A percentile compares a stretch with the other conserved stretches of the same genome.
Evolutionary conservation across 805 yeast species (phyloP).

Genomic region (Saccharomyces paradoxus): DNA sequence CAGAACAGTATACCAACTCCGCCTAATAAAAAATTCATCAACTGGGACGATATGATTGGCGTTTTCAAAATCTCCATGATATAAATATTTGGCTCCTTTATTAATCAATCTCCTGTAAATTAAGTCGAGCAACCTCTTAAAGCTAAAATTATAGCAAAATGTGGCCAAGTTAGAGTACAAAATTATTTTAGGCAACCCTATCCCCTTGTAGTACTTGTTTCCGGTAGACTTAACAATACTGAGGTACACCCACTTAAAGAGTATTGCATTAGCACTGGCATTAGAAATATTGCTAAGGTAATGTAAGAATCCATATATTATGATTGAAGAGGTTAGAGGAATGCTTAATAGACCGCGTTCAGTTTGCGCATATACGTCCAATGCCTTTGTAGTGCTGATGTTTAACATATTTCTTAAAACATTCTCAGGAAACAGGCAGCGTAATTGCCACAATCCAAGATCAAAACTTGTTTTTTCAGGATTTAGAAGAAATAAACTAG

Average conservation of each 20-base stretch:
- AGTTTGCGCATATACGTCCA: slow-evolving; percentile 22
- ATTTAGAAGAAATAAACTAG: slow-evolving; percentile 5
- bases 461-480: slow-evolving; percentile 16
- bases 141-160: neutral
- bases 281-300: neutral
- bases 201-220: neutral
- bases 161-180: neutral
- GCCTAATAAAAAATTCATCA: neutral
- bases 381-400: slow-evolving; percentile 22
- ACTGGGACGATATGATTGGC: neutral
- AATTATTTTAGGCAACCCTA: neutral
- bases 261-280: neutral
- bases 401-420: slow-evolving; percentile 16
- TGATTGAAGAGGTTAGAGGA: slow-evolving; percentile 10
- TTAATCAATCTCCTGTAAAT: neutral
- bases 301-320: slow-evolving; percentile 16
- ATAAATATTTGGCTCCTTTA: neutral
- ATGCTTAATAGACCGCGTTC: slow-evolving; percentile 16
- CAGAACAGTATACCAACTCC: neutral
- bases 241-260: neutral
- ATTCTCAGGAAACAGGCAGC: slow-evolving; percentile 24
- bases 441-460: slow-evolving; percentile 22
- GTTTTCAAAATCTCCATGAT: neutral
- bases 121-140: neutral
- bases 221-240: neutral